Evolutionary conservation across 1,139 yeast species (phyloP).

Genomic region (Hansenula sp.): DNA sequence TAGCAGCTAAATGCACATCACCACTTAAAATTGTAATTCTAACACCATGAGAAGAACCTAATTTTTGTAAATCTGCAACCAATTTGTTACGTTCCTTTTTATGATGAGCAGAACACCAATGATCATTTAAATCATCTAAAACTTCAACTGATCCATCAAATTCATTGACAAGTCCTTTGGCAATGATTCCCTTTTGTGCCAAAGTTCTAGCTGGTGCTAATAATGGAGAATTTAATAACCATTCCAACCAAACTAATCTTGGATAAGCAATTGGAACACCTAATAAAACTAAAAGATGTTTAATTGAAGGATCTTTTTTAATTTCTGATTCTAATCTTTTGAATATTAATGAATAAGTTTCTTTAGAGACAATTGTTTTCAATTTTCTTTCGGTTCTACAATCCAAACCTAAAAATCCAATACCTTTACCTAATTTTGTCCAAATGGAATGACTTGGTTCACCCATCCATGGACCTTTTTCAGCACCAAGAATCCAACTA

Average conservation of each 20-base stretch:
- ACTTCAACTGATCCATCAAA: slow-evolving; percentile 90
- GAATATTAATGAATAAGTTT: slow-evolving; percentile 61
- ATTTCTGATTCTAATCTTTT: slow-evolving; percentile 55
- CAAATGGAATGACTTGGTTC: slow-evolving; percentile 65
- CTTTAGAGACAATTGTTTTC: slow-evolving; percentile 48
- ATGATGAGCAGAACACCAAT: slow-evolving; percentile 91
- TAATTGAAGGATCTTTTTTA: slow-evolving; percentile 45
- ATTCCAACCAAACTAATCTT: slow-evolving; percentile 84
- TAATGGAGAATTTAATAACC: slow-evolving; percentile 56
- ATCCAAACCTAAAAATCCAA: slow-evolving; percentile 76
- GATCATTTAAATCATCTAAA: slow-evolving; percentile 89
- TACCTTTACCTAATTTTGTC: slow-evolving; percentile 68
- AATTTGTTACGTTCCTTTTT: slow-evolving; percentile 71
- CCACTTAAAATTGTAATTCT: slow-evolving; percentile 86
- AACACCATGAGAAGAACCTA: slow-evolving; percentile 60
- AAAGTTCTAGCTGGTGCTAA: slow-evolving; percentile 64
- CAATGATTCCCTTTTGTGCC: slow-evolving; percentile 65
- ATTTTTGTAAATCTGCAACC: slow-evolving; percentile 50
- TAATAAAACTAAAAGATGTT: slow-evolving; percentile 76
- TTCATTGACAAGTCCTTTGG: slow-evolving; percentile 74
- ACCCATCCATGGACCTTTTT: slow-evolving; percentile 62
- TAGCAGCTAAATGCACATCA: slow-evolving; percentile 86
- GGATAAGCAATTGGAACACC: slow-evolving; percentile 97
- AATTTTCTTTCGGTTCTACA: slow-evolving; percentile 87
- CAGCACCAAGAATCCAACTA: slow-evolving; percentile 52